Evolutionary conservation across 2,329 filamentous ascomycete genomes (phyloP).

Genomic region (Coleophoma cylindrospora): DNA sequence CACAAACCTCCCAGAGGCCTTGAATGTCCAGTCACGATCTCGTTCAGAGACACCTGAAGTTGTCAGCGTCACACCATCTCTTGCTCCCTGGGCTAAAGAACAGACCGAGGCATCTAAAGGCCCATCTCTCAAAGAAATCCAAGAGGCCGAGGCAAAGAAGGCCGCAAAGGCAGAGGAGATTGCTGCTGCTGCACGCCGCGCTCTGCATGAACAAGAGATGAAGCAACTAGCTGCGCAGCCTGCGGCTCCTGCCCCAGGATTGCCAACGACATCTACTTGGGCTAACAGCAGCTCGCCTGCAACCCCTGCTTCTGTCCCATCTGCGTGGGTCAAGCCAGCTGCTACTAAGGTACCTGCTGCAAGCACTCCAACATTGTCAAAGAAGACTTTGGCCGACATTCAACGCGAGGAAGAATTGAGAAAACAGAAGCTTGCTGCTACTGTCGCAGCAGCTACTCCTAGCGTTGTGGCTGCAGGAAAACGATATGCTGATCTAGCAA

Average conservation of each 20-base stretch:
- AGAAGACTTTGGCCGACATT: slow-evolving; percentile 93
- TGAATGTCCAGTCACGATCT: slow-evolving; percentile 60
- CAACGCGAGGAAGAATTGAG: slow-evolving; percentile 91
- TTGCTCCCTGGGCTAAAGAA: slow-evolving; percentile 95
- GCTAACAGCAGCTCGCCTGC: slow-evolving; percentile 30
- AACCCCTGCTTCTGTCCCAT: slow-evolving; percentile 20
- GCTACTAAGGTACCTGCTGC: slow-evolving; percentile 32
- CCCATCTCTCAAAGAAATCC: slow-evolving; percentile 92
- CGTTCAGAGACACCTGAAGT: slow-evolving; percentile 72
- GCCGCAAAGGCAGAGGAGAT: slow-evolving; percentile 84
- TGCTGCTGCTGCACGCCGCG: slow-evolving; percentile 71
- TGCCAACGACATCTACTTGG: slow-evolving; percentile 89
- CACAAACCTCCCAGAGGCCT: slow-evolving; percentile 75
- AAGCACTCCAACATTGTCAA: slow-evolving; percentile 37
- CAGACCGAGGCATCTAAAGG: slow-evolving; percentile 70
- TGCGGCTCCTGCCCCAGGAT: slow-evolving; percentile 63
- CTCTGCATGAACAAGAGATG: slow-evolving; percentile 75
- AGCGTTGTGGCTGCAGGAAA: slow-evolving; percentile 56
- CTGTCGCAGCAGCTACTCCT: slow-evolving; percentile 35
- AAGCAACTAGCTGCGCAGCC: slow-evolving; percentile 47
- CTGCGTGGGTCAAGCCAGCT: slow-evolving; percentile 43
- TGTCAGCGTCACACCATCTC: slow-evolving; percentile 52
- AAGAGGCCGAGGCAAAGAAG: slow-evolving; percentile 90
- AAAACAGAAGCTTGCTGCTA: slow-evolving; percentile 61
- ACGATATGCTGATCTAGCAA: slow-evolving; percentile 90